Base-by-base conservation (phyloP, 163 green algal genomes). In the Chlorella variabilis region DNA sequence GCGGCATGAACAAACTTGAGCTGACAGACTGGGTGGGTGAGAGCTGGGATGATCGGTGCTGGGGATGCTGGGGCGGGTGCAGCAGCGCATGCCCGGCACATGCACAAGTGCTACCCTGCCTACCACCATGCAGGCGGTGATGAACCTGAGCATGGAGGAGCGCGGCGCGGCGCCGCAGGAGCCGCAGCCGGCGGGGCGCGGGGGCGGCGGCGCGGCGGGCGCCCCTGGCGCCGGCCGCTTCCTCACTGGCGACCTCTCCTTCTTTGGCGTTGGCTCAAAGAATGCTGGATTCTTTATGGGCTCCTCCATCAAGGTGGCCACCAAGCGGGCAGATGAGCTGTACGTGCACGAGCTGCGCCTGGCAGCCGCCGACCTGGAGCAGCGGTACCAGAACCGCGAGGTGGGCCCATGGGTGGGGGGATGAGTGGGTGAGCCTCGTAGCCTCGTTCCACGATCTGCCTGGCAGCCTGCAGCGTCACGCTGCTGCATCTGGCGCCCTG, bases 81-180 rank as follows among this genome's bases (percentile, higher is more conserved):
- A n/a, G n/a, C n/a, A n/a, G n/a, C n/a, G n/a, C n/a, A n/a, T n/a
- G n/a, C n/a, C n/a, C n/a, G n/a, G n/a, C n/a, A n/a, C n/a, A n/a
- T 33, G 36, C 36, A 21, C 7, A 31, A 45, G 65, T 54, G 65
- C 65, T 73, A 39, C 25, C 36, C 7, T 56, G 66, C 38, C n/a
- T 41, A 7, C n/a, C 59, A 67, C 11, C 20, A 5, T 25, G n/a
- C 71, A 81, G 80, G 94, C 94, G 20, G 90, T 97, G 41, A 97
- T 97, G 94, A 96, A 97, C 76, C 78, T 95, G 76, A 91, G 86
- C 45, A 94, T 96, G 93, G 91, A 95, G 77, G 94, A 97, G 75
- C 79, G 92, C 3, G 93, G 91, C 7, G 41, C 89, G 63, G 59
- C 85, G 63, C 85, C 88, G 4, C 59, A 75, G 38, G 76, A 91